Conservation (phyloP, 192 early-diverging fungal species). For the Coemansia sp. region DNA sequence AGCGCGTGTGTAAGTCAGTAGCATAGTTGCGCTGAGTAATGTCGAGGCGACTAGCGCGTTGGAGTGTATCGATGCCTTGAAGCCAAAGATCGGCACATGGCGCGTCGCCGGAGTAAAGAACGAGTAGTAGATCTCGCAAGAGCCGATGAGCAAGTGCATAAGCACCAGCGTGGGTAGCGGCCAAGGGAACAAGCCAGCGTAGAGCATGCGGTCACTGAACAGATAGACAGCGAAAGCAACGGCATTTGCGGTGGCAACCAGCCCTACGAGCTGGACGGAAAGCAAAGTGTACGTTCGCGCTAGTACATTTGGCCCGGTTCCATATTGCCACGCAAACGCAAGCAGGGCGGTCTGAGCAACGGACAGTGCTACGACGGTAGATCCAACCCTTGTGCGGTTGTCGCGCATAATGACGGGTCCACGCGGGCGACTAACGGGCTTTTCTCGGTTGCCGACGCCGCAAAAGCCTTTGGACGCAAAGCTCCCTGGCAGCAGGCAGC, state of each 20-base stretch:
- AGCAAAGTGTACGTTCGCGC: neutral
- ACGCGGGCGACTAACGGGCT: constrained; percentile 19
- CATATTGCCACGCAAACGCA: neutral
- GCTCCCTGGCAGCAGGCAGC: neutral
- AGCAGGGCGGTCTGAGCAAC: constrained; percentile 7
- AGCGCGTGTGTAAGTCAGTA: constrained; percentile 6
- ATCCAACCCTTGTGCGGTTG: constrained; percentile 16
- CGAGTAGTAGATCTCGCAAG: constrained; percentile 25
- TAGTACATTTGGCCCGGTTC: neutral
- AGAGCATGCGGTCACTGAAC: constrained; percentile 9
- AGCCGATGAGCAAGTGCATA: constrained; percentile 1
- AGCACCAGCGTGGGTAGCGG: constrained; percentile 6
- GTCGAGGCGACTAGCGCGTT: constrained; percentile 16
- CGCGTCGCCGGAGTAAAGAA: constrained; percentile 20
- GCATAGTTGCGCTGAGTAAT: neutral
- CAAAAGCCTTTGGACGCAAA: neutral
- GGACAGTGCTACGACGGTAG: neutral
- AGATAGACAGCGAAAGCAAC: neutral
- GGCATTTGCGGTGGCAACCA: neutral
- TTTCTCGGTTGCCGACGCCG: neutral
- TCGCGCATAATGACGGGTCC: constrained; percentile 22
- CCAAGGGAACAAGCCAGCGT: constrained; percentile 28
- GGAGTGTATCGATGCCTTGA: constrained; percentile 12
- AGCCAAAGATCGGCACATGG: constrained; percentile 11
- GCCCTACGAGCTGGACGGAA: neutral